Conservation (phyloP, 2,329 filamentous ascomycete genomes). For the Cyphellophora europaea region DNA sequence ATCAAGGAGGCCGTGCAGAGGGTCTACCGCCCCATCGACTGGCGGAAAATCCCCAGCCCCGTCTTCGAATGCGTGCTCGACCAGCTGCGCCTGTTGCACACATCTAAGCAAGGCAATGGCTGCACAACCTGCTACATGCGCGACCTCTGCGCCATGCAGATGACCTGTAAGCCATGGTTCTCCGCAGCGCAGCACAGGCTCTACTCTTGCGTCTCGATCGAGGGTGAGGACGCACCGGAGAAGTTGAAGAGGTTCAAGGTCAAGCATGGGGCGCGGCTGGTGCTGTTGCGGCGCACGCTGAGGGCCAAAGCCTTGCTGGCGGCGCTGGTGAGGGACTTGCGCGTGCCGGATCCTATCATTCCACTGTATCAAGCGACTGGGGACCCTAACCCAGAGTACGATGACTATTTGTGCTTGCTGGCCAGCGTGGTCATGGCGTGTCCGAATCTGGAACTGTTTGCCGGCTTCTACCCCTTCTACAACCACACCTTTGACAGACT, state of each 20-base stretch:
- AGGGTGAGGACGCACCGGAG: background rate
- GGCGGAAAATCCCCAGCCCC: slow-evolving; percentile 39
- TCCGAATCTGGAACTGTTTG: slow-evolving; percentile 45
- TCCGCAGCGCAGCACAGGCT: background rate
- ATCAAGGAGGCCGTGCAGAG: too few relatives aligned
- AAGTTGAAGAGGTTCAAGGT: background rate
- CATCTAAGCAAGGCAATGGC: slow-evolving; percentile 27
- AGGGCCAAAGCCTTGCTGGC: slow-evolving; percentile 41
- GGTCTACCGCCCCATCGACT: too few relatives aligned
- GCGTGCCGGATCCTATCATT: slow-evolving; percentile 40
- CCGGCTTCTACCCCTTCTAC: slow-evolving; percentile 45
- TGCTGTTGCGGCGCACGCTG: slow-evolving; percentile 38
- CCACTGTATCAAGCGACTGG: slow-evolving; percentile 24
- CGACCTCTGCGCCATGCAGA: slow-evolving; percentile 30
- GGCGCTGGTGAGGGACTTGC: slow-evolving; percentile 43
- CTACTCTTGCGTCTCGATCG: background rate
- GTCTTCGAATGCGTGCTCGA: slow-evolving; percentile 47
- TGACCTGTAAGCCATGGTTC: background rate
- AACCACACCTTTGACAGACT: slow-evolving; percentile 45
- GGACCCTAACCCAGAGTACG: slow-evolving; percentile 30
- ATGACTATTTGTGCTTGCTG: slow-evolving; percentile 42
- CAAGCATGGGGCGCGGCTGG: slow-evolving; percentile 1
- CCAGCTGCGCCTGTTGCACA: slow-evolving; percentile 39
- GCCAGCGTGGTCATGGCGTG: slow-evolving; percentile 51
- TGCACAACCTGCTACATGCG: slow-evolving; percentile 46